A percentile compares a stretch with the other conserved stretches of the same genome.
phyloP scores from a whole-genome alignment of 768 basidiomycete genomes.

The Termitomyces sp. region DNA sequence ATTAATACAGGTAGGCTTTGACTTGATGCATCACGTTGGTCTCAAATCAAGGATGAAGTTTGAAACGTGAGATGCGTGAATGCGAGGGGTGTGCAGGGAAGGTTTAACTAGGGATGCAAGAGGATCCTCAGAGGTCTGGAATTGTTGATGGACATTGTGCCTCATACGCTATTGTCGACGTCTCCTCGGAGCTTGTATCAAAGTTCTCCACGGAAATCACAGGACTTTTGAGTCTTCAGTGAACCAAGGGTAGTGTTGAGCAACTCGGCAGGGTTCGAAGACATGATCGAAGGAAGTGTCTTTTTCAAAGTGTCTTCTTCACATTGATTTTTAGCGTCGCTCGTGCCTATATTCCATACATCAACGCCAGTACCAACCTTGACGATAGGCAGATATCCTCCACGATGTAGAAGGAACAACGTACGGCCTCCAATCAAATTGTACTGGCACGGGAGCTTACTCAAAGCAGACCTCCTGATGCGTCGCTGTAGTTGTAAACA shows the following conservation, averaged over 20 bases:
- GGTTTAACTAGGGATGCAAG: neutral
- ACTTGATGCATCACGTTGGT: neutral
- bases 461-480: neutral
- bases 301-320: neutral
- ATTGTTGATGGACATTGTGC: neutral
- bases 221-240: neutral
- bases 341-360: neutral
- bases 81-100: neutral
- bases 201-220: neutral
- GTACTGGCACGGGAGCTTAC: neutral
- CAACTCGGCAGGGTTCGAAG: neutral
- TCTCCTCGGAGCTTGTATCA: neutral
- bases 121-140: neutral
- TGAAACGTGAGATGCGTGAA: slow-evolving; percentile 5
- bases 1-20: neutral
- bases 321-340: neutral
- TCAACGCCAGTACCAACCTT: slow-evolving; percentile 1
- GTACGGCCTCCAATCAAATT: neutral
- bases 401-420: too few species aligned
- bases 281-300: neutral
- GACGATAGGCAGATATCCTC: neutral
- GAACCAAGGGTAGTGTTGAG: neutral
- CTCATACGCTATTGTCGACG: neutral
- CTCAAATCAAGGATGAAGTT: neutral
- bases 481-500: neutral